Evolutionary conservation across 257 asterid genomes (phyloP).

Genomic region (Forsythia suspensa): DNA sequence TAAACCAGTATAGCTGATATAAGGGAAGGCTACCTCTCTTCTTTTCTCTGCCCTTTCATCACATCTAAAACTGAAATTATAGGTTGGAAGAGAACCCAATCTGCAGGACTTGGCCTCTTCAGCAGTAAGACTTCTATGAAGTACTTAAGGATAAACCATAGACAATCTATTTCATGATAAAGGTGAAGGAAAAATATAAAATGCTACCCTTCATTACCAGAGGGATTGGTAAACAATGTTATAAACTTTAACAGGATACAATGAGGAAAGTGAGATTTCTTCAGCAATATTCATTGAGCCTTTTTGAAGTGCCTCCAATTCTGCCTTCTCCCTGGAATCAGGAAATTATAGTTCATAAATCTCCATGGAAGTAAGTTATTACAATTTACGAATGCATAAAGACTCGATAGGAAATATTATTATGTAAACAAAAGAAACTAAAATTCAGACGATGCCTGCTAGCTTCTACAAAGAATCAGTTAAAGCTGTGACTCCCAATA

Average conservation of each 20-base stretch:
- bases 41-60: conserved; percentile 95
- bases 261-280: conserved; percentile 34
- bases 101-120: conserved; percentile 62
- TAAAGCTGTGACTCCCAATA: no score
- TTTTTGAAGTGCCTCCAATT: conserved; percentile 37
- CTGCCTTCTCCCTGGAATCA: conserved; percentile 44
- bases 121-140: conserved; percentile 57
- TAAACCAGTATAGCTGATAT: not conserved
- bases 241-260: conserved; percentile 44
- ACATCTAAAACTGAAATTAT: conserved; percentile 80
- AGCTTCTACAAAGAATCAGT: not conserved
- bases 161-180: conserved; percentile 6
- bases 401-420: not conserved
- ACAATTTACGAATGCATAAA: not conserved
- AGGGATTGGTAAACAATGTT: not conserved
- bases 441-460: conserved; percentile 6
- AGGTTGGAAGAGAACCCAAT: conserved; percentile 71
- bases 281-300: conserved; percentile 38
- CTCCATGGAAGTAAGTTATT: not conserved
- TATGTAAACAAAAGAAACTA: not conserved
- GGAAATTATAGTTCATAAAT: conserved; percentile 21
- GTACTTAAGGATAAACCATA: conserved; percentile 47
- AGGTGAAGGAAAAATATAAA: not conserved
- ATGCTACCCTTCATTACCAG: not conserved
- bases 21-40: conserved; percentile 62